A percentile compares a stretch with the other conserved stretches of the same genome.
phyloP scores from a whole-genome alignment of 2,329 filamentous ascomycete genomes.

The Monilinia polystroma region DNA sequence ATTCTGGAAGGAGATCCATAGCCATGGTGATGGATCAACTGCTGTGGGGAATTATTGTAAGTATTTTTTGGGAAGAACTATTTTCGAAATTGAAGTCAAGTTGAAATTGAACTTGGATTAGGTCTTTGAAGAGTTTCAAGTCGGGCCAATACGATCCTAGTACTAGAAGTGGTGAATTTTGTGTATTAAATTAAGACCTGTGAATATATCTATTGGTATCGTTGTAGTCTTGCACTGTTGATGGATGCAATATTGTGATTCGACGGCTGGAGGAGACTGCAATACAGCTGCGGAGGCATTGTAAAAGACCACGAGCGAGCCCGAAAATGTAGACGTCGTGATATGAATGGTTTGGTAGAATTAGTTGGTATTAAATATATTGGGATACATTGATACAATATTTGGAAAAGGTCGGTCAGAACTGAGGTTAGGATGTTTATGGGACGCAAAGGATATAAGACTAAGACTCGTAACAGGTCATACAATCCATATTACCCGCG shows the following conservation, averaged over 20 bases:
- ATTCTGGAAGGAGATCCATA: constrained; percentile 29
- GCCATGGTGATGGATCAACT: constrained; percentile 25
- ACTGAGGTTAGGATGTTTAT: background rate
- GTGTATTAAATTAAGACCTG: background rate
- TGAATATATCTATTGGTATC: background rate
- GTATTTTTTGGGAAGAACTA: background rate
- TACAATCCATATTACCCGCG: background rate
- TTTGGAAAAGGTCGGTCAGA: background rate
- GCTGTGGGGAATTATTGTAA: background rate
- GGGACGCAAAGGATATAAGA: background rate
- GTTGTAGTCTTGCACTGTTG: background rate
- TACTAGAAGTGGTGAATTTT: background rate
- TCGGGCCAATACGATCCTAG: background rate
- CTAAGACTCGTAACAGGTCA: background rate
- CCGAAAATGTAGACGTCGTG: background rate
- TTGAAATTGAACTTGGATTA: background rate
- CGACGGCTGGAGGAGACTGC: background rate
- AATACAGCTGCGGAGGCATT: background rate
- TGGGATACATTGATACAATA: background rate
- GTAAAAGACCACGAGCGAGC: background rate
- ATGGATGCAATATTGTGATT: background rate
- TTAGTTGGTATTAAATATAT: background rate
- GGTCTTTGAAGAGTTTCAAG: background rate
- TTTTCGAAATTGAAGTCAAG: background rate
- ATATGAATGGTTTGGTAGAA: background rate